These are phyloP conservation scores for Metschnikowia cubensis DNA, from an alignment of 805 yeast genomes.

Conservation along the genomic window DNA sequence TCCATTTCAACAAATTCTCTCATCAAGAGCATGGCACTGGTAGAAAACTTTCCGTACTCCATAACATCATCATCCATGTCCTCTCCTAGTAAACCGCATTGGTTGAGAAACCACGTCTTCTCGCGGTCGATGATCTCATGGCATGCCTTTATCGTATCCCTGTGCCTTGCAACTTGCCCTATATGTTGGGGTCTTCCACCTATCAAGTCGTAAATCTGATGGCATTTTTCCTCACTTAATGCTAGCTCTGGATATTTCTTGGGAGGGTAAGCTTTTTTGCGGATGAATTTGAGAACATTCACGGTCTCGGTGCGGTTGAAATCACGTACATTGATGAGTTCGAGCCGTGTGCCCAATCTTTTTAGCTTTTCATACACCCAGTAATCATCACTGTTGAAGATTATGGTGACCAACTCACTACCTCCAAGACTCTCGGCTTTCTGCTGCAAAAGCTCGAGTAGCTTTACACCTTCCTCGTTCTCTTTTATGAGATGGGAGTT, in stretches of 20 bases:
- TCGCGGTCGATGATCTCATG: conserved; percentile 72
- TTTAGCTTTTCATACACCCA: conserved; percentile 81
- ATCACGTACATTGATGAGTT: conserved; percentile 65
- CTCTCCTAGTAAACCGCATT: conserved; percentile 72
- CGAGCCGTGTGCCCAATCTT: conserved; percentile 67
- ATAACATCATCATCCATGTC: conserved; percentile 88
- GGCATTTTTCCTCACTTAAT: conserved; percentile 35
- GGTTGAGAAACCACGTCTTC: conserved; percentile 81
- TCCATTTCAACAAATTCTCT: conserved; percentile 70
- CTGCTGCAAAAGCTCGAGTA: conserved; percentile 74
- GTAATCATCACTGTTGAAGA: conserved; percentile 79
- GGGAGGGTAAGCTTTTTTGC: conserved; percentile 38
- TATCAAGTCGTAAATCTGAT: conserved; percentile 59
- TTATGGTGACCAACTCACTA: conserved; percentile 62
- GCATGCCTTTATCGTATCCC: conserved; percentile 55
- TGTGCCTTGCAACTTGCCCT: conserved; percentile 61
- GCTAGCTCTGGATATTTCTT: conserved; percentile 34
- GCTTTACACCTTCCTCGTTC: conserved; percentile 66
- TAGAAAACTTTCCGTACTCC: conserved; percentile 74
- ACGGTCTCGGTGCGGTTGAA: conserved; percentile 53
- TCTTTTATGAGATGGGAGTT: conserved; percentile 71
- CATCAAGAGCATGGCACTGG: conserved; percentile 71
- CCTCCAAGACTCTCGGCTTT: conserved; percentile 79
- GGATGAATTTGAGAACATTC: conserved; percentile 48
- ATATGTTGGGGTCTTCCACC: conserved; percentile 87